A percentile compares a stretch with the other conserved stretches of the same genome.
Evolutionary conservation across 2,329 filamentous ascomycete genomes (phyloP).

Genomic region (Monilinia fructicola): DNA sequence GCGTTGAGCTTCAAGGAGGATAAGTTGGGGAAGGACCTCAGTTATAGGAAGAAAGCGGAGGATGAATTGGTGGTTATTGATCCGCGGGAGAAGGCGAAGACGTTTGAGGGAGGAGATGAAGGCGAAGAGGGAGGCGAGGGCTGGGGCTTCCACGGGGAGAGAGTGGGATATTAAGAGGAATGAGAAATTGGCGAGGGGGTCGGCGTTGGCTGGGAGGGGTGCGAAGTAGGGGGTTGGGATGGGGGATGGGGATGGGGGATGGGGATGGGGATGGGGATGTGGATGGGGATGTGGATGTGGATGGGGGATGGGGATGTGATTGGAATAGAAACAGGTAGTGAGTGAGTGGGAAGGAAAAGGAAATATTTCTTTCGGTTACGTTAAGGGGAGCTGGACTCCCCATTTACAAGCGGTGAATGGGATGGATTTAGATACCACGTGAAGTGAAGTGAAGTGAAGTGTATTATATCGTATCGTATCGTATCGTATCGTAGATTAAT

Average conservation of each 20-base stretch:
- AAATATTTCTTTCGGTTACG: background rate
- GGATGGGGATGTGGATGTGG: background rate
- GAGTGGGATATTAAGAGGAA: constrained; percentile 61
- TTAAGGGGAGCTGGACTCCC: no score
- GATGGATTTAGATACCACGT: background rate
- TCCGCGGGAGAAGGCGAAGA: constrained; percentile 76
- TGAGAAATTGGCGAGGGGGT: constrained; percentile 54
- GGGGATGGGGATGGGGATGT: background rate
- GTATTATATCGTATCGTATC: no score
- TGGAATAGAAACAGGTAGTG: no score
- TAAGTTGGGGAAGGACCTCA: constrained; percentile 83
- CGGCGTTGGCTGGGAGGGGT: constrained; percentile 56
- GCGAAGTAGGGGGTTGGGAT: constrained; percentile 46
- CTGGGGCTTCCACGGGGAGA: constrained; percentile 50
- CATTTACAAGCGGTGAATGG: no score
- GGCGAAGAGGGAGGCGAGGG: constrained; percentile 55
- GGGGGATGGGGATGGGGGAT: background rate
- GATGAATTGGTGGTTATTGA: constrained; percentile 93
- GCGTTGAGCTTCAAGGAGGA: constrained; percentile 84
- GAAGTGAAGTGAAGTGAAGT: background rate
- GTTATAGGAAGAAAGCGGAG: constrained; percentile 85
- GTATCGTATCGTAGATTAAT: no score
- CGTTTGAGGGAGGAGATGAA: constrained; percentile 65
- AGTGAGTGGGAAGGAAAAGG: no score
- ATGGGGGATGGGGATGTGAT: background rate